Conservation (phyloP, 768 basidiomycete species). For the Lactarius sp. region DNA sequence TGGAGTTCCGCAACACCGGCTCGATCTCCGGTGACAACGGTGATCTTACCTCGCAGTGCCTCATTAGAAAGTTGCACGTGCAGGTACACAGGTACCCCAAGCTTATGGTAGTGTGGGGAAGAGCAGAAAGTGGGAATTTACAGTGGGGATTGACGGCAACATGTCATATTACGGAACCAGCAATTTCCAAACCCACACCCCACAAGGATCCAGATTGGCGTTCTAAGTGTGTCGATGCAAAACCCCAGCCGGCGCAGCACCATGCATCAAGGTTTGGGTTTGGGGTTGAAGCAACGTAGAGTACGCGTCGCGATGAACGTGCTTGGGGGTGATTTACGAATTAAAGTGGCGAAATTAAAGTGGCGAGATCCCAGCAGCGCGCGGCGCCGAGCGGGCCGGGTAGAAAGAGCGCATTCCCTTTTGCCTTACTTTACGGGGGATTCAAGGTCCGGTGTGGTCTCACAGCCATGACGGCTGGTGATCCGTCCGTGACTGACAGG, state of each 20-base stretch:
- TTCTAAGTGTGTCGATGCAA: neutral
- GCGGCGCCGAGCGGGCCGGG: neutral
- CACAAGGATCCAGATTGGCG: neutral
- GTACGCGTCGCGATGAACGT: no score
- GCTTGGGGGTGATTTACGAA: no score
- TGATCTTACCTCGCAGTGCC: neutral
- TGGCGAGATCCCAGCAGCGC: neutral
- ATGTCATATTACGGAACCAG: neutral
- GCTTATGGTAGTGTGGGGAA: neutral
- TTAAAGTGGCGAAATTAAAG: no score
- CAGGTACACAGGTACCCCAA: neutral
- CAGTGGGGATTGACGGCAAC: neutral
- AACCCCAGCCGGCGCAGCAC: neutral
- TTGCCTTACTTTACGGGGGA: no score
- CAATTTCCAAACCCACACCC: neutral
- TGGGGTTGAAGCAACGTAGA: neutral
- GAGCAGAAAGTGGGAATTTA: neutral
- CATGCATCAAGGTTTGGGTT: neutral
- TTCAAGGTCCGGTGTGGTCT: neutral
- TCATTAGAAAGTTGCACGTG: neutral
- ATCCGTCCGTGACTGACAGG: constrained; percentile 11
- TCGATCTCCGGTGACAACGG: neutral
- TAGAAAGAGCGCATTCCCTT: no score
- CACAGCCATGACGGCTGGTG: neutral
- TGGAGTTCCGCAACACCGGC: neutral